phyloP scores from a whole-genome alignment of 139 green algal species.

The Microglena sp. region DNA sequence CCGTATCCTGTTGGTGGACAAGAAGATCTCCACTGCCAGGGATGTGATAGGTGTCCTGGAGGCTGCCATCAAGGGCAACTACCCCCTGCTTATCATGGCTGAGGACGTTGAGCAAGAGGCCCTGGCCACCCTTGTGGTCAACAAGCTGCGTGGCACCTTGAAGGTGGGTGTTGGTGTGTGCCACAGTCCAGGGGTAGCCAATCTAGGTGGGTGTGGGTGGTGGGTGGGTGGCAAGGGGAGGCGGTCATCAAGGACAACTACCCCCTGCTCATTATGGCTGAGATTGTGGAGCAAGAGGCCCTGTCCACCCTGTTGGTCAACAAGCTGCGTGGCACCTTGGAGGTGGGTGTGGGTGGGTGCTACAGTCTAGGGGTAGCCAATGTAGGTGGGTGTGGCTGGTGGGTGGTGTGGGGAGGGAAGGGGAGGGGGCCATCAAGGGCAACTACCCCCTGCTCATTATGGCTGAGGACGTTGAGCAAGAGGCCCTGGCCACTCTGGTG shows the following conservation, averaged over 20 bases:
- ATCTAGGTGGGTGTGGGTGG: too few species aligned
- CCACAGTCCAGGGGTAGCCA: too few species aligned
- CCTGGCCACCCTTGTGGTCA: slow-evolving; percentile 97
- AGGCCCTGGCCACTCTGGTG: slow-evolving; percentile 95
- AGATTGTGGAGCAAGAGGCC: slow-evolving; percentile 98
- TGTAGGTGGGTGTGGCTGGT: too few species aligned
- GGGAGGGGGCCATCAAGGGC: slow-evolving; percentile 78
- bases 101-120: slow-evolving; percentile 99
- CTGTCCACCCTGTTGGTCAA: slow-evolving; percentile 97
- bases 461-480: slow-evolving; percentile 98
- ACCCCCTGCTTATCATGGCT: slow-evolving; percentile 96
- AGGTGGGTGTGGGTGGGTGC: slow-evolving; percentile 31
- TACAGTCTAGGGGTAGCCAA: too few species aligned
- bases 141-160: slow-evolving; percentile 96
- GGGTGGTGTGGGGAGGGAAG: too few species aligned
- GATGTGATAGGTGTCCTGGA: slow-evolving; percentile 95
- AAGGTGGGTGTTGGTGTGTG: slow-evolving; percentile 48
- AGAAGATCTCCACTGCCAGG: slow-evolving; percentile 94
- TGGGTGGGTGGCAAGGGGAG: too few species aligned
- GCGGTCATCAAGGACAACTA: slow-evolving; percentile 13
- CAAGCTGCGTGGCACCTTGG: slow-evolving; percentile 92
- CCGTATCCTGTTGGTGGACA: slow-evolving; percentile 96
- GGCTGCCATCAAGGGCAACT: slow-evolving; percentile 79
- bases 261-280: slow-evolving; percentile 89
- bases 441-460: slow-evolving; percentile 95